Percentiles rank a stretch among this genome's conserved stretches.
Evolutionary conservation across 2,329 filamentous ascomycete species (phyloP).

Genomic region (Epichloe scottii): DNA sequence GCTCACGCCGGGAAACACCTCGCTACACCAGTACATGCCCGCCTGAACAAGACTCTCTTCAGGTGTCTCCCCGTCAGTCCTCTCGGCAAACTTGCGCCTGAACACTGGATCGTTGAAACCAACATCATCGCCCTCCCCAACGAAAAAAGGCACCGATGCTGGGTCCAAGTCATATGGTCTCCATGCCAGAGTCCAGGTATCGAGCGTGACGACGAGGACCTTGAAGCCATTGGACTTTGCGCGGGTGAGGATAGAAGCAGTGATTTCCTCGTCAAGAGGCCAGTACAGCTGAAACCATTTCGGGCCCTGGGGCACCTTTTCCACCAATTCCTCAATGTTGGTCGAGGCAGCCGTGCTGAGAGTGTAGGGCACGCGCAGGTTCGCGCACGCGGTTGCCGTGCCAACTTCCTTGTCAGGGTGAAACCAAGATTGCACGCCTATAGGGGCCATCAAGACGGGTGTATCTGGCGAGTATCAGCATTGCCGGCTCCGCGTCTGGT

Average conservation of each 20-base stretch:
- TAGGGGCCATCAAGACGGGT: constrained; percentile 47
- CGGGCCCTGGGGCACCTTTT: constrained; percentile 41
- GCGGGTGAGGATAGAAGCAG: constrained; percentile 46
- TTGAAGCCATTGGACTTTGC: constrained; percentile 50
- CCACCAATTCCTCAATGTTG: constrained; percentile 54
- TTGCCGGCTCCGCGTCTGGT: neutral
- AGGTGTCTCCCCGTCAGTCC: constrained; percentile 29
- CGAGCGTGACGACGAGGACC: constrained; percentile 59
- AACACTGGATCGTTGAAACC: constrained; percentile 59
- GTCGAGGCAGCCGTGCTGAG: constrained; percentile 52
- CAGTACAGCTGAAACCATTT: constrained; percentile 70
- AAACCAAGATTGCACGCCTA: constrained; percentile 57
- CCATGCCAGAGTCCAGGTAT: constrained; percentile 59
- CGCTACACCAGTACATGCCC: constrained; percentile 36
- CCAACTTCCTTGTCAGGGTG: constrained; percentile 54
- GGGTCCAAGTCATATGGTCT: constrained; percentile 55
- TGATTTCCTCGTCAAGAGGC: constrained; percentile 54
- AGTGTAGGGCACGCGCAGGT: constrained; percentile 51
- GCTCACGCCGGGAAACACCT: constrained; percentile 31
- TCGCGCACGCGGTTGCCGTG: constrained; percentile 47
- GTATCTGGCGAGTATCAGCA: constrained; percentile 5
- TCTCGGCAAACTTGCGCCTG: constrained; percentile 15
- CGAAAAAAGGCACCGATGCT: constrained; percentile 47
- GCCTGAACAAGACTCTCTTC: constrained; percentile 38
- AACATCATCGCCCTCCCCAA: constrained; percentile 43